phyloP scores from a whole-genome alignment of 805 yeast genomes.

The Candida montana region DNA sequence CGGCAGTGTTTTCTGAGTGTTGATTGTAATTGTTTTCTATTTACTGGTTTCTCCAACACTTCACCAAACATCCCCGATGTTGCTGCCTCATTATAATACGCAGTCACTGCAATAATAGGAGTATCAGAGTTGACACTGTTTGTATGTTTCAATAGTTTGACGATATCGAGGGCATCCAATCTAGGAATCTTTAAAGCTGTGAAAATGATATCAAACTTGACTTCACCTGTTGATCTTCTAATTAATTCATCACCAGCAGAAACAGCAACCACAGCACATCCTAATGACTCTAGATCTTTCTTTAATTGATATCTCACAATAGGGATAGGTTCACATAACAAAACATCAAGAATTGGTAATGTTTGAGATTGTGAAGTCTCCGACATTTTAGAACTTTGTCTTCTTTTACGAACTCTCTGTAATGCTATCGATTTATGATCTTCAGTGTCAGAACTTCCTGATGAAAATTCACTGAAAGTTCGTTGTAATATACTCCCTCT shows the following conservation, averaged over 20 bases:
- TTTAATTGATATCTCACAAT: slow-evolving; percentile 66
- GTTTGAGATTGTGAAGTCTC: slow-evolving; percentile 14
- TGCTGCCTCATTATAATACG: slow-evolving; percentile 63
- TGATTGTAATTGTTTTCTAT: slow-evolving; percentile 14
- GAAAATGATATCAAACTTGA: slow-evolving; percentile 77
- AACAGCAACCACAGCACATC: slow-evolving; percentile 76
- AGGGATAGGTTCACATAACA: slow-evolving; percentile 85
- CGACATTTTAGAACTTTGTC: slow-evolving; percentile 41
- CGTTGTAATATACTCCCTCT: slow-evolving; percentile 21
- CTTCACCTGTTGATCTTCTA: slow-evolving; percentile 74
- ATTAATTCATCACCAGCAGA: slow-evolving; percentile 79
- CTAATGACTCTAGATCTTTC: slow-evolving; percentile 57
- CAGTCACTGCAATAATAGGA: slow-evolving; percentile 72
- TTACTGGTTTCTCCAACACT: slow-evolving; percentile 68
- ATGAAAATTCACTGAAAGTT: slow-evolving; percentile 34
- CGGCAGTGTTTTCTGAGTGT: slow-evolving; percentile 23
- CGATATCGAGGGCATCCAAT: slow-evolving; percentile 69
- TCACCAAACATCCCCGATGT: slow-evolving; percentile 46
- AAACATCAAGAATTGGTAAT: slow-evolving; percentile 49
- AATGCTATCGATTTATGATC: slow-evolving; percentile 48
- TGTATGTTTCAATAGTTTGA: slow-evolving; percentile 69
- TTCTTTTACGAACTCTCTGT: slow-evolving; percentile 45
- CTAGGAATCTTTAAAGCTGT: slow-evolving; percentile 68
- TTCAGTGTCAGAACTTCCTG: slow-evolving; percentile 63
- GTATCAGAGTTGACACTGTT: slow-evolving; percentile 72